These are phyloP conservation scores for Fusarium penzigii DNA, from an alignment of 2,329 filamentous ascomycete genomes.

Conservation along the genomic window DNA sequence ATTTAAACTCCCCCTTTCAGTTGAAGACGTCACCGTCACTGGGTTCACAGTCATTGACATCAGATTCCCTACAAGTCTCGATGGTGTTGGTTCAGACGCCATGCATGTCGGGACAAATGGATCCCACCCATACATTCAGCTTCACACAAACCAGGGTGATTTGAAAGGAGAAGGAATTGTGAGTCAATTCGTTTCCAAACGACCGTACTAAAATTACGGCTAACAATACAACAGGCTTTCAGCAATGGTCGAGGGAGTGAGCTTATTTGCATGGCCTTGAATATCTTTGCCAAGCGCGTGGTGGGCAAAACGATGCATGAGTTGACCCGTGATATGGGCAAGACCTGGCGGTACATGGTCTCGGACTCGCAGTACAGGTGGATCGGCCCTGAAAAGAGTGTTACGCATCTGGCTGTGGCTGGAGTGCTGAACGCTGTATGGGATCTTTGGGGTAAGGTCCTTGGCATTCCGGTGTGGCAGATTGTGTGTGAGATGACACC, in stretches of 20 bases:
- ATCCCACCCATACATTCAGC: constrained; percentile 90
- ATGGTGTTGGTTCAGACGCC: constrained; percentile 94
- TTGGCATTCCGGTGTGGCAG: constrained; percentile 86
- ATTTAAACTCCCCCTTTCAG: too few species aligned
- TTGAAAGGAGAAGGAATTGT: constrained; percentile 79
- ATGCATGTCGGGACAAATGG: constrained; percentile 96
- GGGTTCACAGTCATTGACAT: constrained; percentile 72
- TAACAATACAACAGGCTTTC: constrained; percentile 56
- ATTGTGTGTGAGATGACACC: constrained; percentile 89
- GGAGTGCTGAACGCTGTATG: constrained; percentile 89
- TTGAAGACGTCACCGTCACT: constrained; percentile 66
- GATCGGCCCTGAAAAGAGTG: constrained; percentile 93
- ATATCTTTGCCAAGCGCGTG: constrained; percentile 74
- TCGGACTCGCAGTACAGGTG: constrained; percentile 87
- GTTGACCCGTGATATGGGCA: constrained; percentile 78
- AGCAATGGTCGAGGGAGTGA: constrained; percentile 90
- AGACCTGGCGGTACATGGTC: constrained; percentile 88
- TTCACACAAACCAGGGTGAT: constrained; percentile 70
- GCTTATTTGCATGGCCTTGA: constrained; percentile 83
- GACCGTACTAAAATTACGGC: background rate
- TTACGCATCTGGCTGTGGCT: constrained; percentile 87
- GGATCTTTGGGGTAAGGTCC: constrained; percentile 91
- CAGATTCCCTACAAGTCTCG: constrained; percentile 83
- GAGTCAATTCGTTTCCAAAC: constrained; percentile 7
- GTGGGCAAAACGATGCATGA: constrained; percentile 73